Base-by-base conservation (phyloP, 2,329 filamentous ascomycete species). In the Cladophialophora carrionii region DNA sequence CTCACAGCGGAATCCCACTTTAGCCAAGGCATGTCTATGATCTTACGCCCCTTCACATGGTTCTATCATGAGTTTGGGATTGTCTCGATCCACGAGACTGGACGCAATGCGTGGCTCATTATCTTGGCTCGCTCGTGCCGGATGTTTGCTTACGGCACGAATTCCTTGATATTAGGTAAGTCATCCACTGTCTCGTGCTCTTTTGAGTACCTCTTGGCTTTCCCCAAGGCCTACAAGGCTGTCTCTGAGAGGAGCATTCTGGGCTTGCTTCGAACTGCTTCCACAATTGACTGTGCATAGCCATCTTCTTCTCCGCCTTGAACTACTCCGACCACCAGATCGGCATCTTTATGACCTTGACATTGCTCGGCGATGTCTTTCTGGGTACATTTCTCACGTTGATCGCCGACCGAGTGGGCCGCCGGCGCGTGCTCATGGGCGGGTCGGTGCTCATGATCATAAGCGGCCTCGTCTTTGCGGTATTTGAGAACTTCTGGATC, bases 281-380 rank as follows among this genome's bases (percentile, higher is more conserved):
- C 22, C 49, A 34, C 26, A 26, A 26, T 17, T 49, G 31, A 34
- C 12, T n/a, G 8, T 41, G 8, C 62, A 79, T 87, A 4, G 86
- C 85, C 10, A 77, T 82, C 24, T 87, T 84, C 67, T 79, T 89
- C 7, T 78, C 78, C 14, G 78, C 76, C 1, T 77, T 88, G 1
- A 78, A 76, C 8, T 78, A 84, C 49, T 80, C 83, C 1, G 79
- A 85, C 64, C 77, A 81, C 0, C 77, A 76, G 34, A 84, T 86
- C 65, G 87, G 87, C 2, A 75, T 88, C 0, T 89, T 89, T 76
- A 88, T 89, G 86, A 88, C 85, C 0, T 73, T 88, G 67, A 89
- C 87, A 0, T 75, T 89, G 17, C 76, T 80, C 14, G 87, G 87
- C 29, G 87, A 89, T 73, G 81, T 84, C 3, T 72, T 79, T 49